Percentiles rank a stretch among this genome's conserved stretches.
These are phyloP conservation scores for Toxicodendron radicans DNA, from an alignment of 345 rosid genomes.

Conservation along the genomic window DNA sequence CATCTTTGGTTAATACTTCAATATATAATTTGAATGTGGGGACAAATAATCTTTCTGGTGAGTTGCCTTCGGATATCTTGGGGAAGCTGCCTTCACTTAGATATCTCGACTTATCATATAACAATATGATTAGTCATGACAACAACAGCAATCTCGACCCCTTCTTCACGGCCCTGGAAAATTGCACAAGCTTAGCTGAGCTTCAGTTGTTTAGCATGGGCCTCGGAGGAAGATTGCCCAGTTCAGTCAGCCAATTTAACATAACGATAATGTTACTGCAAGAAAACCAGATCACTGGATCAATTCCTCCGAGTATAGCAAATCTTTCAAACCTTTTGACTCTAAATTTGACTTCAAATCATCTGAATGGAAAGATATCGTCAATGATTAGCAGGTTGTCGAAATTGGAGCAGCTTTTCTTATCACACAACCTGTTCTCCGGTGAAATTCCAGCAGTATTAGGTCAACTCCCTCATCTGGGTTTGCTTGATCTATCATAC, in stretches of 20 bases:
- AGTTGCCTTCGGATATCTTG: conserved; percentile 43
- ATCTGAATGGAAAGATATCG: background rate
- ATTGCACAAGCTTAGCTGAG: conserved; percentile 41
- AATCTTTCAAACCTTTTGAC: conserved; percentile 30
- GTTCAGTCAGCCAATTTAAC: conserved; percentile 34
- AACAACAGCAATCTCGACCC: conserved; percentile 44
- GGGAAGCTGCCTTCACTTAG: conserved; percentile 24
- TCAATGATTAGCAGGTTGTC: background rate
- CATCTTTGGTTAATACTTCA: conserved; percentile 40
- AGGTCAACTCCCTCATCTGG: conserved; percentile 32
- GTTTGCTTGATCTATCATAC: conserved; percentile 46
- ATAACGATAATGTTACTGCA: conserved; percentile 35
- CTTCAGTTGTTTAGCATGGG: conserved; percentile 49
- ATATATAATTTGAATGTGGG: conserved; percentile 35
- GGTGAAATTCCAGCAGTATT: conserved; percentile 44
- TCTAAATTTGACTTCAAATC: background rate
- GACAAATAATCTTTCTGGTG: conserved; percentile 40
- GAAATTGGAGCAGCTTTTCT: conserved; percentile 26
- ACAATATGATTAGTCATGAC: conserved; percentile 42
- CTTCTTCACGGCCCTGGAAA: conserved; percentile 43
- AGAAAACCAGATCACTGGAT: conserved; percentile 45
- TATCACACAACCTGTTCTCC: conserved; percentile 42
- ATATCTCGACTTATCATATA: conserved; percentile 45
- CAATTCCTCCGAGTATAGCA: conserved; percentile 40
- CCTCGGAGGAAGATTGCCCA: conserved; percentile 50